Evolutionary conservation across 2,329 filamentous ascomycete genomes (phyloP).

Genomic region (Teratosphaeria gauchensis): DNA sequence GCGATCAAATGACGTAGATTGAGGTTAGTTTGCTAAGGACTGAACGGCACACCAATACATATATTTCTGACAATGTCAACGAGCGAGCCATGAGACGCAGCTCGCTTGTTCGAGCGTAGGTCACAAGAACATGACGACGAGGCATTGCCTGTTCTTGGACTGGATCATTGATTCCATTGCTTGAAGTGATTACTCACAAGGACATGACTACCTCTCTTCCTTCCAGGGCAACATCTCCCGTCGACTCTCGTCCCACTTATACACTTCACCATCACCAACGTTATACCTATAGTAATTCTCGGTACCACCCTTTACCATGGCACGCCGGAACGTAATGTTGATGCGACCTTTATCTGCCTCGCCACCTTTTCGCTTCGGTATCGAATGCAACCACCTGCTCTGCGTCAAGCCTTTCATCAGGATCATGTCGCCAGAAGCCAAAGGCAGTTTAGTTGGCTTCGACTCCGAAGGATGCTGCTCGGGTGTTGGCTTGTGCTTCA

Average conservation of each 20-base stretch:
- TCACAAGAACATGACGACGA: too few species aligned
- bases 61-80: too few species aligned
- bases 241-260: slow-evolving; percentile 52
- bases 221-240: slow-evolving; percentile 41
- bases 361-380: slow-evolving; percentile 62
- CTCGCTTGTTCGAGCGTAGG: too few species aligned
- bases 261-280: slow-evolving; percentile 59
- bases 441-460: slow-evolving; percentile 39
- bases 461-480: slow-evolving; percentile 27
- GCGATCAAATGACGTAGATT: too few species aligned
- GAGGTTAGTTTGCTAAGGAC: too few species aligned
- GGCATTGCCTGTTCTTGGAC: too few species aligned
- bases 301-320: slow-evolving; percentile 61
- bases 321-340: slow-evolving; percentile 70
- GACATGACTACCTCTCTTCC: neutral
- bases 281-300: slow-evolving; percentile 83
- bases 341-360: slow-evolving; percentile 51
- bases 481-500: slow-evolving; percentile 63
- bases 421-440: slow-evolving; percentile 66
- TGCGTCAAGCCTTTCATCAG: slow-evolving; percentile 71
- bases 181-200: neutral
- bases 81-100: too few species aligned
- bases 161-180: neutral
- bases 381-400: slow-evolving; percentile 64
- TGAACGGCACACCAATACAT: too few species aligned